Evolutionary conservation across 75 land plant genomes (phyloP).

Genomic region (Pinus albicaulis): DNA sequence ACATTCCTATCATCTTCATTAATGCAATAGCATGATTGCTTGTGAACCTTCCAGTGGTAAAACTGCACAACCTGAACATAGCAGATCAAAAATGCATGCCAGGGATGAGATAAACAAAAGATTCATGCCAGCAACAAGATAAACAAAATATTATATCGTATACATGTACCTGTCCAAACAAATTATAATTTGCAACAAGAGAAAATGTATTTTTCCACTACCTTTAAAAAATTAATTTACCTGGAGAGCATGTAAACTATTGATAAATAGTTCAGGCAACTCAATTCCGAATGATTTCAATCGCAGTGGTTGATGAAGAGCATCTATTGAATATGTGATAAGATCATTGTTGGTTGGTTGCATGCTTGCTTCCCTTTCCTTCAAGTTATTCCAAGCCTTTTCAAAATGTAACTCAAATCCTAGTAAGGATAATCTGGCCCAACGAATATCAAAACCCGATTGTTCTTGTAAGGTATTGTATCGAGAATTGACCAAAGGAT

Average conservation of each 20-base stretch:
- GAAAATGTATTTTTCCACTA: not conserved
- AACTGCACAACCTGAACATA: slow-evolving; percentile 7
- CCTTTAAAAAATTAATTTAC: slow-evolving; percentile 16
- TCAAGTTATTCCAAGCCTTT: not conserved
- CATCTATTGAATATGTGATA: slow-evolving; percentile 8
- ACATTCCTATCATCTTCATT: not conserved
- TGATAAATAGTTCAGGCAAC: slow-evolving; percentile 37
- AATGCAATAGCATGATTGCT: not conserved
- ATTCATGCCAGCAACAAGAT: not conserved
- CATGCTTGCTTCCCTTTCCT: not conserved
- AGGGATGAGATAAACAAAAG: not conserved
- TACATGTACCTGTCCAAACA: not conserved
- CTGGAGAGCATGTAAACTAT: slow-evolving; percentile 81
- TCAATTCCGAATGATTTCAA: slow-evolving; percentile 30
- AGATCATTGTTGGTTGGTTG: slow-evolving; percentile 6
- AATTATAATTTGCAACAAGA: not conserved
- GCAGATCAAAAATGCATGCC: not conserved
- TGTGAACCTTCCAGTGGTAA: not conserved
- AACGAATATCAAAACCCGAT: slow-evolving; percentile 62
- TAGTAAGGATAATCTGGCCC: slow-evolving; percentile 44
- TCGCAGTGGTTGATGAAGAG: slow-evolving; percentile 31
- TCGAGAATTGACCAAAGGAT: not conserved
- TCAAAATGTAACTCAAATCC: slow-evolving; percentile 44
- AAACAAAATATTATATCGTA: too few relatives aligned
- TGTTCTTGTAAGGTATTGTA: slow-evolving; percentile 9